Percentiles rank a stretch among this genome's conserved stretches.
Conservation (phyloP, 2,329 filamentous ascomycete genomes). For the Rachicladosporium sp. region DNA sequence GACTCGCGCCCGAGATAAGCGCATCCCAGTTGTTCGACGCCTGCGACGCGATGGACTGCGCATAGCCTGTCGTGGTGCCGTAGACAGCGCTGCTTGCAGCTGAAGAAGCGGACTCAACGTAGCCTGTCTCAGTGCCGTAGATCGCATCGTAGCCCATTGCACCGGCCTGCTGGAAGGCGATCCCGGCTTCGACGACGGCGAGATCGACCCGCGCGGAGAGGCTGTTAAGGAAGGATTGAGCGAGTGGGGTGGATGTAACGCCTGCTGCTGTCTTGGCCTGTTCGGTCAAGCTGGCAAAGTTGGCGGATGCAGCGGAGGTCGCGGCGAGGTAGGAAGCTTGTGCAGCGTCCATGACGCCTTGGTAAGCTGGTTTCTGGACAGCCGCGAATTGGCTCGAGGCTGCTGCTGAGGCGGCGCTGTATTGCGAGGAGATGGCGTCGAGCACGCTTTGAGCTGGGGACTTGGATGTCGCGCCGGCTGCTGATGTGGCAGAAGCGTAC, state of each 20-base stretch:
- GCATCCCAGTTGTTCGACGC: slow-evolving; percentile 52
- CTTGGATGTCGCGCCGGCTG: slow-evolving; percentile 12
- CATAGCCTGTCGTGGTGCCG: slow-evolving; percentile 37
- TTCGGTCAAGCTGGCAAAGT: slow-evolving; percentile 9
- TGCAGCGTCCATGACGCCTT: slow-evolving; percentile 56
- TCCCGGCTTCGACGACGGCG: slow-evolving; percentile 9
- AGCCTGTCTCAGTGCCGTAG: slow-evolving; percentile 33
- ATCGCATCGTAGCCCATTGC: slow-evolving; percentile 32
- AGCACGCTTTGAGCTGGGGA: slow-evolving; percentile 18
- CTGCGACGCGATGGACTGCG: slow-evolving; percentile 43
- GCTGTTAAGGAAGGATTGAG: slow-evolving; percentile 12
- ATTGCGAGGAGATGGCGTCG: slow-evolving; percentile 18
- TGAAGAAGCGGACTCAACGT: slow-evolving; percentile 29
- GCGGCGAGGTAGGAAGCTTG: slow-evolving; percentile 18
- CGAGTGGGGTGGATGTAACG: slow-evolving; percentile 8
- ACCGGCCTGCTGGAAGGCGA: slow-evolving; percentile 36
- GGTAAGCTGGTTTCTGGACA: slow-evolving; percentile 42
- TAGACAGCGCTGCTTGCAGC: slow-evolving; percentile 34
- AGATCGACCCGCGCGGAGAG: slow-evolving; percentile 12
- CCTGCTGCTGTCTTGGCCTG: slow-evolving; percentile 12
- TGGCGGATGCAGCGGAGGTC: slow-evolving; percentile 14
- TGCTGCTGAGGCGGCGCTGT: slow-evolving; percentile 17
- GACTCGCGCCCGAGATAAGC: slow-evolving; percentile 52
- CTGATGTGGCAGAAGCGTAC: slow-evolving; percentile 13
- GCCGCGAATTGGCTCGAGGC: slow-evolving; percentile 33